Base-by-base conservation (phyloP, 495 filamentous ascomycete species). In the Podospora pseudocomata region DNA sequence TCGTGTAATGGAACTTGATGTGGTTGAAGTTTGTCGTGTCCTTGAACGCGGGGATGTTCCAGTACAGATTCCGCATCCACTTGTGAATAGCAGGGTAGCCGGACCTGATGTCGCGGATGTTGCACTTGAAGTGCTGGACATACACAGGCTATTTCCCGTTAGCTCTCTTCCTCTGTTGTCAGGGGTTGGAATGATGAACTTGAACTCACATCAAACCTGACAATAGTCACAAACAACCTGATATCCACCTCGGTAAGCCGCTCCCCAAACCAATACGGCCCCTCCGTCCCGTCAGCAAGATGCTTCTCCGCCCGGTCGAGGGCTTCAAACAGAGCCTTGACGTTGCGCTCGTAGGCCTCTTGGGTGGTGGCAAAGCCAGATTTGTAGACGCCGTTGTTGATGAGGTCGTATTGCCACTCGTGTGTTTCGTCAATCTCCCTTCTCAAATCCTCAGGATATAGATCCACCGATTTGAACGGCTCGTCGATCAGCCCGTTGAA, bases 301-400 rank as follows among this genome's bases (percentile, higher is more conserved):
- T 89, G 85, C 57, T 75, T 73, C 71, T 92, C 90, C 60, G 89
- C 72, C n/a, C 84, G 79, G 73, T 92, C 87, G 65, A 91, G 79
- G 0, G 83, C 81, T 65, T 85, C 79, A 69, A 92, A 91, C n/a
- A 92, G 75, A 0, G 83, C 81, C 13, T 77, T 78, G 16, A 91
- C 78, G 63, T 86, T 84, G 44, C 80, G 78, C 57, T 90, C 84
- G 72, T 92, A 92, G 0, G 88, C 86, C 60, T 82, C 83, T 78
- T 91, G 88, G 5, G 85, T 85, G 26, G 80, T 81, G n/a, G 89
- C 87, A 67, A 91, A 90, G 5, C 89, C 88, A 0, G 84, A 82
- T 76, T 90, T 91, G 75, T 91, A 92, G 23, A 91, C 89, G 5
- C 89, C 89, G 71, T 90, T 89, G 67, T 91, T 92, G 74, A 91